Conservation (phyloP, 257 asterid genomes). For the Henckelia pumila region DNA sequence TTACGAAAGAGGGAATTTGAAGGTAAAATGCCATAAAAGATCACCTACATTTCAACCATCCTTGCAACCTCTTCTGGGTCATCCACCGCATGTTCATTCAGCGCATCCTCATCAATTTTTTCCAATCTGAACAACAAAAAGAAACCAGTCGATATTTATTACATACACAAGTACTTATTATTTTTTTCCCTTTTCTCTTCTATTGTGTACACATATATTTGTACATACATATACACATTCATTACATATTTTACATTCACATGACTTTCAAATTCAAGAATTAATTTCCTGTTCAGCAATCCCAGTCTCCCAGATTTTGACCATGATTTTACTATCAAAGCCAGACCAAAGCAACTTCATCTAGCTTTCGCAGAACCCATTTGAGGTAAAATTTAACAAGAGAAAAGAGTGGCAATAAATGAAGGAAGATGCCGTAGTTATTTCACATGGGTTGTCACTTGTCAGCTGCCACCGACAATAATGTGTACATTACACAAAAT, state of each 20-base stretch:
- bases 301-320: slow-evolving; percentile 17
- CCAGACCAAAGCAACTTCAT: slow-evolving; percentile 21
- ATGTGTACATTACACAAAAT: not conserved
- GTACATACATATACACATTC: too few relatives aligned
- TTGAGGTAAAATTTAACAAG: not conserved
- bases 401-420: not conserved
- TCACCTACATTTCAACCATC: slow-evolving; percentile 71
- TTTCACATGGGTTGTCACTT: not conserved
- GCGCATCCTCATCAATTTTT: slow-evolving; percentile 39
- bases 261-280: slow-evolving; percentile 23
- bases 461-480: not conserved
- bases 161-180: not conserved
- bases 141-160: slow-evolving; percentile 4
- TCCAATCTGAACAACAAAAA: slow-evolving; percentile 43
- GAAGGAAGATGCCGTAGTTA: not conserved
- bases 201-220: too few relatives aligned
- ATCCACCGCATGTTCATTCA: slow-evolving; percentile 69
- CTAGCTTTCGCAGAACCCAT: slow-evolving; percentile 19
- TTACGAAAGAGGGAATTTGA: too few relatives aligned
- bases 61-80: slow-evolving; percentile 86
- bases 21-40: not conserved
- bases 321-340: slow-evolving; percentile 29
- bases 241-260: not conserved
- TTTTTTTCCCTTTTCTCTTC: too few relatives aligned
- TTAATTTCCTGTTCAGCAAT: slow-evolving; percentile 14